Evolutionary conservation across 2,329 filamentous ascomycete genomes (phyloP).

Genomic region (Blumeriella jaapii): DNA sequence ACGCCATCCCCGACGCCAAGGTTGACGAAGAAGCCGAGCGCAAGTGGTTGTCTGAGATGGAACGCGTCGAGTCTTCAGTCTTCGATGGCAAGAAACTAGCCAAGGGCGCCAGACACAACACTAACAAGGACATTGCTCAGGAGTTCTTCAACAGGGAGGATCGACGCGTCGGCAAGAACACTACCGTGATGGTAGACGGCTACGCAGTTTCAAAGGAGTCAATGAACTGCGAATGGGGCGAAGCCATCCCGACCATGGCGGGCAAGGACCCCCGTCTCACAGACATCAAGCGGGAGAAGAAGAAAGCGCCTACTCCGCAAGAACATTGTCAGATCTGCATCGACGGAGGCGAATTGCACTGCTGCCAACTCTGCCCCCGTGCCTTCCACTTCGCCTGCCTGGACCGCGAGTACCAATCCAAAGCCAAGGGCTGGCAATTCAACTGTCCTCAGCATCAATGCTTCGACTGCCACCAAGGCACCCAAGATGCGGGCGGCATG

Average conservation of each 20-base stretch:
- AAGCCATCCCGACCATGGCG: conserved; percentile 44
- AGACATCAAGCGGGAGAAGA: conserved; percentile 37
- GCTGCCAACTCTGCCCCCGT: conserved; percentile 42
- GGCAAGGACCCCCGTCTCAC: conserved; percentile 42
- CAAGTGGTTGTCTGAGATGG: conserved; percentile 43
- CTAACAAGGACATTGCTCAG: conserved; percentile 27
- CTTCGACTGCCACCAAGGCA: conserved; percentile 39
- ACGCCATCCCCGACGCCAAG: conserved; percentile 22
- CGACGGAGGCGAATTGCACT: conserved; percentile 35
- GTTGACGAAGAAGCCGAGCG: conserved; percentile 37
- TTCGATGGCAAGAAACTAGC: conserved; percentile 44
- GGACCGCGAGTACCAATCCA: conserved; percentile 29
- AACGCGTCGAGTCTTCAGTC: conserved; percentile 43
- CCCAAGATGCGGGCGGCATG: conserved; percentile 31
- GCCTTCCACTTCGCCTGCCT: conserved; percentile 42
- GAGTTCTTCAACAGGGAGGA: conserved; percentile 33
- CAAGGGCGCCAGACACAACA: conserved; percentile 23
- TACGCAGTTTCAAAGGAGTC: conserved; percentile 45
- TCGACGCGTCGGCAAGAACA: conserved; percentile 43
- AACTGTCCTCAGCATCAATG: conserved; percentile 46
- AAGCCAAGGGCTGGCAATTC: conserved; percentile 35
- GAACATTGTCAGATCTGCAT: conserved; percentile 40
- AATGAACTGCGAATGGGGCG: conserved; percentile 39
- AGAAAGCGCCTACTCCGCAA: conserved; percentile 35
- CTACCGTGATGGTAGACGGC: conserved; percentile 43